Percentiles rank a stretch among this genome's conserved stretches.
phyloP scores from a whole-genome alignment of 495 filamentous ascomycete species.

The Pseudevernia furfuracea region DNA sequence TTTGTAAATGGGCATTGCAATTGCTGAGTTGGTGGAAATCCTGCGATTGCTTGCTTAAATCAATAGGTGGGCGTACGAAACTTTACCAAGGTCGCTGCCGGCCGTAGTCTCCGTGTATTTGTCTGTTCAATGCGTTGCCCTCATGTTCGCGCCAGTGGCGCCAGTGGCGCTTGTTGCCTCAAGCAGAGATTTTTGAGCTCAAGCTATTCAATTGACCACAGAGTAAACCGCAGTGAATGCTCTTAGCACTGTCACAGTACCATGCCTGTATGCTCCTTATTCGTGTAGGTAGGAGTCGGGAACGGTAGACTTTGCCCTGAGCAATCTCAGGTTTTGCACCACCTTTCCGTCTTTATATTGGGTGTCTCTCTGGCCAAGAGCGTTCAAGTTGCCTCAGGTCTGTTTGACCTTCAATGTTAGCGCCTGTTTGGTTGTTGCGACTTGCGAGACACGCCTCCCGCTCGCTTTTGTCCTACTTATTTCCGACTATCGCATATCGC shows the following conservation, averaged over 20 bases:
- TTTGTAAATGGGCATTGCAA: conserved; percentile 27
- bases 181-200: too few relatives aligned
- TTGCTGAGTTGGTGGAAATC: not conserved
- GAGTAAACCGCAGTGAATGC: not conserved
- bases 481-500: not conserved
- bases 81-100: not conserved
- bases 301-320: too few relatives aligned
- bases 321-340: not conserved
- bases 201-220: not conserved
- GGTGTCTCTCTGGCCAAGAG: not conserved
- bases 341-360: not conserved
- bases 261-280: not conserved
- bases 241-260: not conserved
- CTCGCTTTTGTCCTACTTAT: not conserved
- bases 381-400: not conserved
- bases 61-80: not conserved
- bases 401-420: not conserved
- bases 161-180: conserved; percentile 15
- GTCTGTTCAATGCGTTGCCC: not conserved
- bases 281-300: too few relatives aligned
- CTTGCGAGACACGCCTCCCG: not conserved
- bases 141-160: conserved; percentile 9
- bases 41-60: not conserved
- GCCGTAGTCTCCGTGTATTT: not conserved
- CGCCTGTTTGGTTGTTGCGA: not conserved